phyloP scores from a whole-genome alignment of 2,329 filamentous ascomycete genomes.

The Phoma sp. region DNA sequence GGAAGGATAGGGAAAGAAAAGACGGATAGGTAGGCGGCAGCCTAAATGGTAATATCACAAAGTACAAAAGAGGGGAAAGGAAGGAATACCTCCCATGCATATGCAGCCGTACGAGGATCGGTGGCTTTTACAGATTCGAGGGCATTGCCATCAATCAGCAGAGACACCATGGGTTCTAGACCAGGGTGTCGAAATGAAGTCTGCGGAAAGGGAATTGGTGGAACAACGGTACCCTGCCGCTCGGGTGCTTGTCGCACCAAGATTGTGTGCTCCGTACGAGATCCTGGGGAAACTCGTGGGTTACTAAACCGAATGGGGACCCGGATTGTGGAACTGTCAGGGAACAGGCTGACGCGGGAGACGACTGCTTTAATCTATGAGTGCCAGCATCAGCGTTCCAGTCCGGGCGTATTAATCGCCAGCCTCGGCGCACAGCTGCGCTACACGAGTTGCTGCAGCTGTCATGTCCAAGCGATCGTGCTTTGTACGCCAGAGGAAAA shows the following conservation, averaged over 20 bases:
- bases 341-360: conserved; percentile 17
- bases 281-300: conserved; percentile 32
- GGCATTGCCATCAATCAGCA: conserved; percentile 22
- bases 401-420: conserved; percentile 8
- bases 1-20: conserved; percentile 14
- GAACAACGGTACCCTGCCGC: conserved; percentile 28
- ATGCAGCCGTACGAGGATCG: conserved; percentile 21
- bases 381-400: conserved; percentile 8
- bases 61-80: conserved; percentile 15
- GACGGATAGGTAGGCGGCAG: conserved; percentile 10
- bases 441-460: conserved; percentile 14
- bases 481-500: conserved; percentile 5
- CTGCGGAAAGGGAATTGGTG: conserved; percentile 33
- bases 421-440: conserved; percentile 4
- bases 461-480: conserved; percentile 1
- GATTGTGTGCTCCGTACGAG: conserved; percentile 19
- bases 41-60: conserved; percentile 15
- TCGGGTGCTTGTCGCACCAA: conserved; percentile 23
- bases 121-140: conserved; percentile 24
- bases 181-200: conserved; percentile 24
- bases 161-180: conserved; percentile 24
- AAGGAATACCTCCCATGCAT: conserved; percentile 17
- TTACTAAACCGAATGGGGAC: conserved; percentile 20
- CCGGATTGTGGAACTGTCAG: conserved; percentile 13
- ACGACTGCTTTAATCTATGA: conserved; percentile 6